A percentile compares a stretch with the other conserved stretches of the same genome.
Conservation (phyloP, 202 grass and related monocot species). For the Brachypodium distachyon region DNA sequence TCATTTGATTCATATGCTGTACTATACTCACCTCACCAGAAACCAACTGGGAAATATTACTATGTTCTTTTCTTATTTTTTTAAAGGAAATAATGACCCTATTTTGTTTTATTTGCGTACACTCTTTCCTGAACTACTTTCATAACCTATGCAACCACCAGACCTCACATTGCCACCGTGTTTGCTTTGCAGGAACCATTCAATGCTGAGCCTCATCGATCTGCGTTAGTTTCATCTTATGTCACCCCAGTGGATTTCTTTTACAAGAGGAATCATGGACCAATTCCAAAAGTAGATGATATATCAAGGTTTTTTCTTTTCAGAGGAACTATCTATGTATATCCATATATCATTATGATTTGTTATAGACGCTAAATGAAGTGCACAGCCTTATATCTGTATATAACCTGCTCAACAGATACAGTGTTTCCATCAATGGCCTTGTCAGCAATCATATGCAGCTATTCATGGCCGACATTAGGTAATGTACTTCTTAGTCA, state of each 20-base stretch:
- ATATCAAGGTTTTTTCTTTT: slow-evolving; percentile 52
- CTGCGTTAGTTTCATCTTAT: slow-evolving; percentile 61
- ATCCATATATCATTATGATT: not conserved
- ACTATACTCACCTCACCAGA: not conserved
- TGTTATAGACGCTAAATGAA: not conserved
- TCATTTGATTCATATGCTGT: not conserved
- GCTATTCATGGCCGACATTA: slow-evolving; percentile 76
- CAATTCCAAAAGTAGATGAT: slow-evolving; percentile 82
- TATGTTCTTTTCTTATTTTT: not conserved
- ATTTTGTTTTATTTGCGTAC: not conserved
- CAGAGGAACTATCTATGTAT: not conserved
- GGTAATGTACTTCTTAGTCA: slow-evolving; percentile 36
- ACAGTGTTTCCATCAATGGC: slow-evolving; percentile 63
- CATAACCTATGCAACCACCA: not conserved
- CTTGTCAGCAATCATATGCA: slow-evolving; percentile 62
- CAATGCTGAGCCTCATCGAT: slow-evolving; percentile 86
- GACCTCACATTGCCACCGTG: not conserved
- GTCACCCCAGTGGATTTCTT: slow-evolving; percentile 92
- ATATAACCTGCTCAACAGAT: slow-evolving; percentile 41
- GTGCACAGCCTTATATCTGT: not conserved
- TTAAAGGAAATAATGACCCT: not conserved
- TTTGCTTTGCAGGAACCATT: slow-evolving; percentile 72
- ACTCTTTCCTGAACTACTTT: not conserved
- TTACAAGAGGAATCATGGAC: slow-evolving; percentile 98
- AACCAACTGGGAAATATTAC: not conserved